Evolutionary conservation across 129 eudicot species (phyloP).

Genomic region (Tagetes patula): DNA sequence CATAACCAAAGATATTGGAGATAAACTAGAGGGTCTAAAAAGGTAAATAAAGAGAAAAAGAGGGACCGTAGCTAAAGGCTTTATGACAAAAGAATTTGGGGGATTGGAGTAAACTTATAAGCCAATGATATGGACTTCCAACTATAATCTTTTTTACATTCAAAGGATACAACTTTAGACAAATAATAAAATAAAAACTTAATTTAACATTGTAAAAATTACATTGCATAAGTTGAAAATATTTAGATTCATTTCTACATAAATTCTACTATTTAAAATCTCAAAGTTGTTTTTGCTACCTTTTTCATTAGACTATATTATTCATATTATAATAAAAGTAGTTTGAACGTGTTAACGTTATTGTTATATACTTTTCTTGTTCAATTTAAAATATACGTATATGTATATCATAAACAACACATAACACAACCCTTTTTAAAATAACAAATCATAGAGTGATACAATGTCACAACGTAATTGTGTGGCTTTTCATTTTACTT

Average conservation of each 20-base stretch:
- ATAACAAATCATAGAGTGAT: too few species aligned
- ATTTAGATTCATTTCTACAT: not conserved
- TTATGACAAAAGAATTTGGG: conserved; percentile 26
- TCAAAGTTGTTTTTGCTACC: too few species aligned
- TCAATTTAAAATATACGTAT: not conserved
- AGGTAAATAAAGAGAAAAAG: conserved; percentile 26
- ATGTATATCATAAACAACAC: too few species aligned
- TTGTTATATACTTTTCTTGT: not conserved
- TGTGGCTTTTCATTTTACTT: not conserved
- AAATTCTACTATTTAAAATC: not conserved
- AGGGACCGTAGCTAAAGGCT: conserved; percentile 26
- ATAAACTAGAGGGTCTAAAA: conserved; percentile 30
- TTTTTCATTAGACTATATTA: not conserved
- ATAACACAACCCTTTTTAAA: too few species aligned
- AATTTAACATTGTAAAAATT: not conserved
- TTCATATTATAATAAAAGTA: conserved; percentile 16
- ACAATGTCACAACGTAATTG: not conserved
- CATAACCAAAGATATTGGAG: conserved; percentile 35
- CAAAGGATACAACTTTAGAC: conserved; percentile 1
- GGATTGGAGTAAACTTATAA: conserved; percentile 29
- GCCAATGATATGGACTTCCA: conserved; percentile 40
- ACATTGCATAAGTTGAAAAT: not conserved
- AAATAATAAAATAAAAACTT: not conserved
- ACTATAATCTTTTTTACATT: conserved; percentile 21
- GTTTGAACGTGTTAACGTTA: not conserved